phyloP scores from a whole-genome alignment of 768 basidiomycete species.

The Trametes cubensis region DNA sequence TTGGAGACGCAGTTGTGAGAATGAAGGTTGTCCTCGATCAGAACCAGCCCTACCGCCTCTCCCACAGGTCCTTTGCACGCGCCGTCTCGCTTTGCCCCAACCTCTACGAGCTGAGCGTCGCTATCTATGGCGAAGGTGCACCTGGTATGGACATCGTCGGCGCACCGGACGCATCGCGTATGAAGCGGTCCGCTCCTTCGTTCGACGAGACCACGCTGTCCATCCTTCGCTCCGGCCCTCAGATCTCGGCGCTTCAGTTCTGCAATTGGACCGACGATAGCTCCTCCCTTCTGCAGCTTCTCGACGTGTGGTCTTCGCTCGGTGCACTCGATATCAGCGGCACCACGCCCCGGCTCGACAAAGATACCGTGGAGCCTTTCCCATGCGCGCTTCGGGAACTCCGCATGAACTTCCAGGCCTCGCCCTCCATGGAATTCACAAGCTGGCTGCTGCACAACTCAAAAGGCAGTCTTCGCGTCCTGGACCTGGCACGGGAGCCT shows the following conservation, averaged over 20 bases:
- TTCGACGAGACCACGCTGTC: constrained; percentile 46
- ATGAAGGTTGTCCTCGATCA: constrained; percentile 64
- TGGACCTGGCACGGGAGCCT: constrained; percentile 67
- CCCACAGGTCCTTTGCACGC: constrained; percentile 57
- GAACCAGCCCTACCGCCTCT: constrained; percentile 64
- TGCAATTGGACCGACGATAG: constrained; percentile 73
- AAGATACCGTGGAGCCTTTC: constrained; percentile 46
- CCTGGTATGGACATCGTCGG: constrained; percentile 56
- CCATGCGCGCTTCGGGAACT: constrained; percentile 54
- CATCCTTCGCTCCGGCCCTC: constrained; percentile 58
- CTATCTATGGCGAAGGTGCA: constrained; percentile 60
- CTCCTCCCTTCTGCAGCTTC: constrained; percentile 58
- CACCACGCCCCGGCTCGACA: constrained; percentile 53
- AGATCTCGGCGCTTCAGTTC: constrained; percentile 56
- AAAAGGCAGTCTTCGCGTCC: constrained; percentile 45
- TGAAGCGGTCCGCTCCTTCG: constrained; percentile 25
- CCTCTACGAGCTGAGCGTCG: constrained; percentile 55
- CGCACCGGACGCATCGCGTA: constrained; percentile 24
- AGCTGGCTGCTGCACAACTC: constrained; percentile 72
- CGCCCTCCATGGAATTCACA: constrained; percentile 64
- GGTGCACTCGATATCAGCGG: constrained; percentile 53
- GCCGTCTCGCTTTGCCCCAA: constrained; percentile 64
- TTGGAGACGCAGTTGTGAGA: constrained; percentile 55
- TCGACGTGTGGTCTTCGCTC: constrained; percentile 64
- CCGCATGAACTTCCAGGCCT: constrained; percentile 65